Evolutionary conservation across 495 filamentous ascomycete species (phyloP), one percentile per base, ranked within the genome.

Genomic region (Daldinia decipiens): DNA sequence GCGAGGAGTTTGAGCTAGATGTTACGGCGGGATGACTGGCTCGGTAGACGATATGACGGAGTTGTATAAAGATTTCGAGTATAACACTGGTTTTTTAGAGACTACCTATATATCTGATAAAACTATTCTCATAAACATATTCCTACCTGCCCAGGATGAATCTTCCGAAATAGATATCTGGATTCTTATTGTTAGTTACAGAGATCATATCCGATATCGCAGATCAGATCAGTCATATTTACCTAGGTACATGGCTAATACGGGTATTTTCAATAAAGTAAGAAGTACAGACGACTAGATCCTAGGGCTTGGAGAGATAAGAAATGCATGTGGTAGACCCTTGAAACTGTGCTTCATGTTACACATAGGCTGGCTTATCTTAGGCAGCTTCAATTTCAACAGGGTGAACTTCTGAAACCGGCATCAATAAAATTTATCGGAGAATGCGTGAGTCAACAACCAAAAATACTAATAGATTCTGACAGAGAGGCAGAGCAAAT

Each of bases 321-420:
- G 36, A 34, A 50, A 50, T 32, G 31, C 32, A 53, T 52, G 12
- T 62, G 61, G 38, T 26, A 62, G 61, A 60, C 45, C 62, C 62
- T 65, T 70, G 68, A 70, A 70, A 70, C 62, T 62, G 40, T 38
- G 51, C 67, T 64, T 59, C 59, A 59, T 13, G 45, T 69, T 64
- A 54, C 67, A 63, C 59, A 55, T 59, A 40, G 61, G 55, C 15
- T 57, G 31, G 27, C 67, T 70, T 71, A 71, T 71, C 69, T 71
- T 47, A 47, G n/a, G n/a, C 19, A 11, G 21, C 2, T 47, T 17
- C n/a, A n/a, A 13, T 13, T 52, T 9, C 13, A 7, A 53, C 13
- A 40, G 52, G 58, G 51, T 11, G 32, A 51, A 3, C 21, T 15
- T 38, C 21, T 66, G 67, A 70, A 70, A 70, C 67, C 32, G 47